A percentile compares a stretch with the other conserved stretches of the same genome.
These are phyloP conservation scores for Penicillium odoratum DNA, from an alignment of 495 filamentous ascomycete species.

Conservation along the genomic window DNA sequence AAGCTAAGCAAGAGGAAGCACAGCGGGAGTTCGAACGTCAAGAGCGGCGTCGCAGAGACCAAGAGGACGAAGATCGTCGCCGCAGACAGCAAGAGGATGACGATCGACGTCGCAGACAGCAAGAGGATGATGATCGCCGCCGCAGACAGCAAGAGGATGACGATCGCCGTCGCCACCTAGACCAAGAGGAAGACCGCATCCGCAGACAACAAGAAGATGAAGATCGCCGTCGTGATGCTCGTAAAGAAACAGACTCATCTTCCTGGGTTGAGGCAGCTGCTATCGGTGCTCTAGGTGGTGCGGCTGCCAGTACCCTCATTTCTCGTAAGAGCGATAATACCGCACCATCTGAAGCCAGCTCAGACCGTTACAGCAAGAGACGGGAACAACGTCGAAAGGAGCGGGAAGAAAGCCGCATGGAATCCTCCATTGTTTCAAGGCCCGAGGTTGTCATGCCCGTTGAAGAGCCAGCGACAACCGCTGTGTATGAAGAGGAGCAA, in stretches of 20 bases:
- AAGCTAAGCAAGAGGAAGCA: background rate
- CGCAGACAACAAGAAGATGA: slow-evolving; percentile 22
- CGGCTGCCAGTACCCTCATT: slow-evolving; percentile 40
- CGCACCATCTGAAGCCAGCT: slow-evolving; percentile 32
- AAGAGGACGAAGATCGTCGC: slow-evolving; percentile 24
- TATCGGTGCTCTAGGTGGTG: slow-evolving; percentile 50
- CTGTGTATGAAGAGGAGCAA: slow-evolving; percentile 14
- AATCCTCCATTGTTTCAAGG: slow-evolving; percentile 23
- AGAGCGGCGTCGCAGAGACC: slow-evolving; percentile 20
- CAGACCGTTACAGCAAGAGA: slow-evolving; percentile 30
- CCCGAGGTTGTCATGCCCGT: slow-evolving; percentile 14
- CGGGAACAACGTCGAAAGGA: slow-evolving; percentile 43
- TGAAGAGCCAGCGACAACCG: slow-evolving; percentile 14
- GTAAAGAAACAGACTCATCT: slow-evolving; percentile 28
- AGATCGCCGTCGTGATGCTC: slow-evolving; percentile 14
- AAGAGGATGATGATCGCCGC: slow-evolving; percentile 21
- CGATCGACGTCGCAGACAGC: background rate
- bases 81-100: background rate
- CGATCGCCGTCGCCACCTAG: slow-evolving; percentile 19
- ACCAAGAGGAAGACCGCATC: slow-evolving; percentile 20
- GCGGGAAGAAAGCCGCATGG: slow-evolving; percentile 30
- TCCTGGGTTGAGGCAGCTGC: slow-evolving; percentile 48
- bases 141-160: slow-evolving; percentile 23
- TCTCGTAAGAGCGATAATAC: slow-evolving; percentile 42
- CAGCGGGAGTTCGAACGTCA: slow-evolving; percentile 19